Conservation (phyloP, 2,329 filamentous ascomycete species). For the Colletotrichum orbiculare region DNA sequence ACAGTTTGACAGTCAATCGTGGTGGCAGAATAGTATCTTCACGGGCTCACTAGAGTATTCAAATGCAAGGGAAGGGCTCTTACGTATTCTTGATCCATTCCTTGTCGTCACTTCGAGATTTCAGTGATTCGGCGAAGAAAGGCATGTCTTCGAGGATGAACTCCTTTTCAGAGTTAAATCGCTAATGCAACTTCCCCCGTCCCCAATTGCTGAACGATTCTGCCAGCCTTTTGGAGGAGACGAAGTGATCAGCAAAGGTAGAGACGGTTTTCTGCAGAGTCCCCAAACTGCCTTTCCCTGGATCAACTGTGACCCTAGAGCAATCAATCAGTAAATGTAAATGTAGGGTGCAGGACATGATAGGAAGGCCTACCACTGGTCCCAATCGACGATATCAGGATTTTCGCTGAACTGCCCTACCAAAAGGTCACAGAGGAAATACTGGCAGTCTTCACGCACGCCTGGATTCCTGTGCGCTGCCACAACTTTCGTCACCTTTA, state of each 20-base stretch:
- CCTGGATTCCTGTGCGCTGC: too few species aligned
- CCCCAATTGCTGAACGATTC: not conserved
- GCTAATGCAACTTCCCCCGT: not conserved
- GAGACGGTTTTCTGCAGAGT: too few species aligned
- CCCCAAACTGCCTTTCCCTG: too few species aligned
- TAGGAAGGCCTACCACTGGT: not conserved
- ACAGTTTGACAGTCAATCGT: too few species aligned
- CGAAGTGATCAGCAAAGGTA: too few species aligned
- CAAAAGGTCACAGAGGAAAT: not conserved
- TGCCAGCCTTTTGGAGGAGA: too few species aligned
- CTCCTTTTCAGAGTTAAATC: not conserved
- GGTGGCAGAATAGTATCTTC: too few species aligned
- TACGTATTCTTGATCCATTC: constrained; percentile 10
- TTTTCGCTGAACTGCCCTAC: not conserved
- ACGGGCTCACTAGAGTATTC: not conserved
- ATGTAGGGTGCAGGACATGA: not conserved
- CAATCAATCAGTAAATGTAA: not conserved
- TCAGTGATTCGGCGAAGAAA: not conserved
- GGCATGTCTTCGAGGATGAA: not conserved
- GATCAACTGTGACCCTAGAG: not conserved
- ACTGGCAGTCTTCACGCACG: not conserved
- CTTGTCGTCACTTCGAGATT: not conserved
- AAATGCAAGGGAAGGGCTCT: not conserved
- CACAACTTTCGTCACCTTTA: not conserved
- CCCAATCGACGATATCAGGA: not conserved